Evolutionary conservation across 352 stramenopile species (phyloP).

Genomic region (Globisporangium lucens): DNA sequence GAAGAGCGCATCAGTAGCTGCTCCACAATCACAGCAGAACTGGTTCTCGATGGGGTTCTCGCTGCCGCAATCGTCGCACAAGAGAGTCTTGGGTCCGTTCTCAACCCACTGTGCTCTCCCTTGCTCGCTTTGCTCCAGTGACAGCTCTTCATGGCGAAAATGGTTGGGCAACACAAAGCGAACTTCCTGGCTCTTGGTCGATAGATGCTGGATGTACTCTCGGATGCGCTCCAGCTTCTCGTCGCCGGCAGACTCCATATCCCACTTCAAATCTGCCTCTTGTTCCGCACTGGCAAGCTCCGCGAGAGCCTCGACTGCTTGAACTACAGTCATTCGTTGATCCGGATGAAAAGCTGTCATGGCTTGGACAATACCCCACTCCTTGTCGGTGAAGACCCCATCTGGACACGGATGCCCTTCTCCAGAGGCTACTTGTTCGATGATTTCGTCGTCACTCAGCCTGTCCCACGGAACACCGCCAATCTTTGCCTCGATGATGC

Average conservation of each 20-base stretch:
- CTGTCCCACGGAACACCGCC: background rate
- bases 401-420: background rate
- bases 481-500: slow-evolving; percentile 8
- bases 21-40: no score
- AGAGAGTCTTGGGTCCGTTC: background rate
- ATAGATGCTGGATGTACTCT: background rate
- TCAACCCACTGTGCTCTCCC: background rate
- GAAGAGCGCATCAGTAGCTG: no score
- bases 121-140: no score
- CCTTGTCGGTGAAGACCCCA: background rate
- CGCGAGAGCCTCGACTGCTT: background rate
- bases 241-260: background rate
- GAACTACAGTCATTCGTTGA: background rate
- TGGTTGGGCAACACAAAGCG: no score
- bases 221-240: no score
- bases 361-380: slow-evolving; percentile 4
- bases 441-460: background rate
- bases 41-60: no score
- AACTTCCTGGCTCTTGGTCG: no score
- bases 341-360: background rate
- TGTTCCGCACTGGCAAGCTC: background rate
- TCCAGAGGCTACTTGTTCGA: slow-evolving; percentile 16
- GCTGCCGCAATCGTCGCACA: no score
- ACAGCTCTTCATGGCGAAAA: no score
- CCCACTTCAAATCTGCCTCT: background rate